Conservation (phyloP, 441 rosid species). For the Bruguiera hainesii region DNA sequence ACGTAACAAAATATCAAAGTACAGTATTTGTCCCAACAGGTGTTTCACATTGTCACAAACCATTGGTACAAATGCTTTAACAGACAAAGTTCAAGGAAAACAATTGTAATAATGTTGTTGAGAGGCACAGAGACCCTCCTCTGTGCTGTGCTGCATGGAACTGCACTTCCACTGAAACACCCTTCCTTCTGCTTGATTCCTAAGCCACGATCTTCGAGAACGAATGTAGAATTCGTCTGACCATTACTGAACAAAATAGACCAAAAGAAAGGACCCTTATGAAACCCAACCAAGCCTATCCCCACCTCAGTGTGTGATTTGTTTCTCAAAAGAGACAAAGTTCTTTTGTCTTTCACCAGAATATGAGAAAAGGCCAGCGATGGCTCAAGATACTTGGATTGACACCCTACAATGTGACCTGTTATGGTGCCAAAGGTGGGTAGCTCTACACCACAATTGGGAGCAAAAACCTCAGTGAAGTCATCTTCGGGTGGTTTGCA, state of each 20-base stretch:
- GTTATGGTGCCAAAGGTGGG: slow-evolving; percentile 70
- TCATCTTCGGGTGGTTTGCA: slow-evolving; percentile 71
- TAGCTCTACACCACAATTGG: slow-evolving; percentile 82
- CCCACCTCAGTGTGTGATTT: slow-evolving; percentile 69
- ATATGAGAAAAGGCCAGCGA: slow-evolving; percentile 52
- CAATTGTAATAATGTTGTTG: slow-evolving; percentile 10
- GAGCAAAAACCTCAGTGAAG: slow-evolving; percentile 77
- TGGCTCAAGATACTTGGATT: slow-evolving; percentile 53
- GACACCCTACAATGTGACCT: slow-evolving; percentile 76
- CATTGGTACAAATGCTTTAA: slow-evolving; percentile 17
- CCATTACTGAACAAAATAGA: slow-evolving; percentile 61
- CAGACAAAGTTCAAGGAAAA: slow-evolving; percentile 24
- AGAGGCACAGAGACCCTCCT: slow-evolving; percentile 24
- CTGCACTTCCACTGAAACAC: slow-evolving; percentile 71
- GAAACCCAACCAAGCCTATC: slow-evolving; percentile 59
- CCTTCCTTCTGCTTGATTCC: slow-evolving; percentile 78
- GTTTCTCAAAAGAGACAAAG: slow-evolving; percentile 50
- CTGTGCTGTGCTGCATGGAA: slow-evolving; percentile 53
- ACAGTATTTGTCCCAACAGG: background rate
- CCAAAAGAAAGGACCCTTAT: slow-evolving; percentile 68
- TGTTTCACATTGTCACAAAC: slow-evolving; percentile 12
- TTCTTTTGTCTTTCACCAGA: slow-evolving; percentile 51
- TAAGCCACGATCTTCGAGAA: slow-evolving; percentile 65
- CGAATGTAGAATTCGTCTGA: slow-evolving; percentile 54
- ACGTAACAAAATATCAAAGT: background rate